Evolutionary conservation across 1,284 basidiomycete species (phyloP).

Genomic region (Amylostereum areolatum): DNA sequence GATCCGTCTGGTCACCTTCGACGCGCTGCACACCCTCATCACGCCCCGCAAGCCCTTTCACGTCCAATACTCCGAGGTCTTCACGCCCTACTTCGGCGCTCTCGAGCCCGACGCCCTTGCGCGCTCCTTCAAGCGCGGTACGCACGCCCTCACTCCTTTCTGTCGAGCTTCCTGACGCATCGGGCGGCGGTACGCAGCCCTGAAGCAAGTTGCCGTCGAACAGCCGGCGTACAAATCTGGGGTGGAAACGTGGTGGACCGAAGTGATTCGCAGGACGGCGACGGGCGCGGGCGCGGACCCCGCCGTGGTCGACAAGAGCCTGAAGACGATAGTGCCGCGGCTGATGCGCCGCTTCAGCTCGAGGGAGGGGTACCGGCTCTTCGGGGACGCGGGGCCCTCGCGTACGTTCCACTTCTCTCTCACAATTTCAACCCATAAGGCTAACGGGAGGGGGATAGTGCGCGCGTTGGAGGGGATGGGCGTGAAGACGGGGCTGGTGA

Average conservation of each 20-base stretch:
- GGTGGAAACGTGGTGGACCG: conserved; percentile 60
- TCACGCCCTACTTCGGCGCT: conserved; percentile 55
- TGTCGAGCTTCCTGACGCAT: background rate
- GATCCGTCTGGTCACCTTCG: conserved; percentile 64
- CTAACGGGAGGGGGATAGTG: conserved; percentile 29
- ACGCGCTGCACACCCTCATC: conserved; percentile 64
- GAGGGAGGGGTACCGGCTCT: conserved; percentile 61
- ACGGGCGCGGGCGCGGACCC: conserved; percentile 63
- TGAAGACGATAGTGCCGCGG: conserved; percentile 45
- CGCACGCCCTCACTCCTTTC: conserved; percentile 9
- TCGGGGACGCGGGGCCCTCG: conserved; percentile 55
- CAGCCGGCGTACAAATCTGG: conserved; percentile 49
- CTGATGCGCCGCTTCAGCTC: conserved; percentile 65
- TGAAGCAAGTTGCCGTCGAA: conserved; percentile 53
- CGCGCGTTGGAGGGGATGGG: conserved; percentile 35
- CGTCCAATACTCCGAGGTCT: conserved; percentile 62
- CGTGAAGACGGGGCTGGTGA: conserved; percentile 54
- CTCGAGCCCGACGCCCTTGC: conserved; percentile 48
- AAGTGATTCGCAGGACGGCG: conserved; percentile 67
- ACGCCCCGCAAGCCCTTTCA: conserved; percentile 59
- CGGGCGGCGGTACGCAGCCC: conserved; percentile 33
- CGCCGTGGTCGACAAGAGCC: conserved; percentile 41
- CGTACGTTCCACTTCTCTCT: conserved; percentile 34
- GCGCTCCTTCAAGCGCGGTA: conserved; percentile 63
- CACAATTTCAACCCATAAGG: background rate